phyloP scores from a whole-genome alignment of 2,329 filamentous ascomycete species.

The Orbilia quercus region DNA sequence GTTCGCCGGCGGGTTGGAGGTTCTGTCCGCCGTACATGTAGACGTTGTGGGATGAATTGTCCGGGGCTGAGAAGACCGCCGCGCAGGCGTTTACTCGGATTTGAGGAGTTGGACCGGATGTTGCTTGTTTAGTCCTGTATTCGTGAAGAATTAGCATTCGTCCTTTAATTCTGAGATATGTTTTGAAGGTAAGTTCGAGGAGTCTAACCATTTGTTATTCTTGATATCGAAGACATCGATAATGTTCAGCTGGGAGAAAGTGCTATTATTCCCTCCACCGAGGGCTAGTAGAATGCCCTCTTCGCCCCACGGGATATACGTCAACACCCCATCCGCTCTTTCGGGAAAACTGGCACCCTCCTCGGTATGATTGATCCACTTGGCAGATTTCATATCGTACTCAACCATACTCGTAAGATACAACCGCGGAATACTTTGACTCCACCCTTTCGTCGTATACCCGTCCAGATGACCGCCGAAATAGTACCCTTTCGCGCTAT shows the following conservation, averaged over 20 bases:
- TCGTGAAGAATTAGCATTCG: not conserved
- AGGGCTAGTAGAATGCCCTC: conserved; percentile 81
- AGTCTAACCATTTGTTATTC: conserved; percentile 72
- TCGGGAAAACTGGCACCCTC: conserved; percentile 76
- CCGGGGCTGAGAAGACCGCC: conserved; percentile 77
- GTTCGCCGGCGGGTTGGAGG: conserved; percentile 71
- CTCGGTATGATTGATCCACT: conserved; percentile 78
- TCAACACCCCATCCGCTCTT: conserved; percentile 77
- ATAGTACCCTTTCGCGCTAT: conserved; percentile 78
- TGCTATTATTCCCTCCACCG: conserved; percentile 76
- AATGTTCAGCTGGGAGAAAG: conserved; percentile 77
- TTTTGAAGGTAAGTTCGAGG: not conserved
- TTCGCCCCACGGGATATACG: conserved; percentile 80
- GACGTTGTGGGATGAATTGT: conserved; percentile 79
- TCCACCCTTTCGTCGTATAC: conserved; percentile 74
- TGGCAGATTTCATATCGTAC: conserved; percentile 74
- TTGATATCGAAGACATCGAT: conserved; percentile 85
- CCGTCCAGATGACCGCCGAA: conserved; percentile 81
- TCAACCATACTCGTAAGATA: conserved; percentile 81
- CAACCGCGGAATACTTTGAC: conserved; percentile 71
- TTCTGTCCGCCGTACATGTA: conserved; percentile 84
- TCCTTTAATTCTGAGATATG: not conserved
- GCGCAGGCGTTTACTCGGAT: conserved; percentile 76
- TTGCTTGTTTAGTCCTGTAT: conserved; percentile 69
- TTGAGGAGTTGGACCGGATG: conserved; percentile 70